Evolutionary conservation across 2,329 filamentous ascomycete species (phyloP), one percentile per base, ranked within the genome.

Genomic region (Diaporthe velutina): DNA sequence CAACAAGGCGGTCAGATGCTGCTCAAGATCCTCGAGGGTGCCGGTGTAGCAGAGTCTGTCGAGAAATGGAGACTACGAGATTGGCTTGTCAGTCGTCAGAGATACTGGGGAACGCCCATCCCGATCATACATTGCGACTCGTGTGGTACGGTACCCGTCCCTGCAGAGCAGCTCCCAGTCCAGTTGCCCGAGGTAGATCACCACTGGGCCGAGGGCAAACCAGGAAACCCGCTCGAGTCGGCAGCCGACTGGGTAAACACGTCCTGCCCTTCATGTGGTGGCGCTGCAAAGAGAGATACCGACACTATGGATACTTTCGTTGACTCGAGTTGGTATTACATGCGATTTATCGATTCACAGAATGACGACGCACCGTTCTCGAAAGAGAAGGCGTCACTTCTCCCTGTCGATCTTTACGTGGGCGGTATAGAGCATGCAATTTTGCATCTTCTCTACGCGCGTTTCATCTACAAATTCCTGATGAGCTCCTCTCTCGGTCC

Each of bases 291-390:
- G 81, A 90, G 95, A 77, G 95, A 98, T 77, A 98, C 95, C 0
- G 95, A 98, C 82, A 98, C 95, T 3, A 98, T 98, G 95, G 95
- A 98, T 82, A 98, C 95, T 0, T 98, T 98, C 84, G 95, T 98
- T 76, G 95, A 98, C 84, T 98, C 95, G 2, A 97, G 95, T 71
- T 98, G 95, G 95, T 98, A 98, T 83, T 98, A 93, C 80, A 91
- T 96, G 84, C 90, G 95, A 17, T 98, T 95, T 79, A 84, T 92
- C 38, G 94, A 97, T 79, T 86, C 93, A 1, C 86, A 91, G 25
- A 96, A 97, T 78, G 78, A 86, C 19, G 80, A 88, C 2, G 82
- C 85, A 19, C 91, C 91, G 0, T 92, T 97, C 77, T 91, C 90
- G 0, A 84, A 91, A n/a, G 84, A 87, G 25, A 87, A 87, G 15